Base-by-base conservation (phyloP, 2,329 filamentous ascomycete genomes). In the Bimuria novae-zelandiae region DNA sequence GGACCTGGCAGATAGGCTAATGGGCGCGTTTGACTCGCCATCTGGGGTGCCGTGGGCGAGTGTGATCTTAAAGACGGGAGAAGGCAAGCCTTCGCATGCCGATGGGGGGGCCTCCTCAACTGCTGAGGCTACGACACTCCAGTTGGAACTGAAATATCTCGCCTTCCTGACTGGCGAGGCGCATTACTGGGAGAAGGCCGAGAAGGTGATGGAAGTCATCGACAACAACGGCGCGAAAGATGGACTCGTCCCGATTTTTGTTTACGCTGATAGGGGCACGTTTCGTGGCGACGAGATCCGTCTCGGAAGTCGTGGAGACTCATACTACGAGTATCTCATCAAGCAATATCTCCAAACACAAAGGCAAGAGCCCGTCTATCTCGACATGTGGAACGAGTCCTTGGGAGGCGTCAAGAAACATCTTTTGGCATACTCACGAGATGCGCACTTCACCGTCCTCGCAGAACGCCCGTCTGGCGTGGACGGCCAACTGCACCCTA, bases 271-370 rank as follows among this genome's bases (percentile, higher is more conserved):
- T 23, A 85, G 79, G 11, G 94, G 94, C 51, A 78, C 85, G 48
- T 99, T 97, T 76, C 83, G 85, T 45, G 91, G 90, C 17, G 76
- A 85, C 17, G 96, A 97, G 68, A 93, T 99, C 66, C 89, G 94
- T 16, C 82, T 97, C 19, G 94, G 94, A 33, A 97, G 91, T 71
- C 85, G 94, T 56, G 94, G 94, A 40, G 94, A 99, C 77, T 97
- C 92, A 42, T 99, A 97, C 77, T 99, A 99, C 76, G 83, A 99
- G 76, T 99, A 99, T 73, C 84, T 99, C 45, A 95, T 97, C 79
- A 99, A 99, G 78, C 94, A 99, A 73, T 97, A 96, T 71, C 81
- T 97, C 17, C 94, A 99, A 75, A 99, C 94, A 11, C 90, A 89
- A 51, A 86, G 89, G 70, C 82, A 92, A 67, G 93, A 99, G 72